phyloP scores from a whole-genome alignment of 306 rosid genomes.

The Comarum palustre region DNA sequence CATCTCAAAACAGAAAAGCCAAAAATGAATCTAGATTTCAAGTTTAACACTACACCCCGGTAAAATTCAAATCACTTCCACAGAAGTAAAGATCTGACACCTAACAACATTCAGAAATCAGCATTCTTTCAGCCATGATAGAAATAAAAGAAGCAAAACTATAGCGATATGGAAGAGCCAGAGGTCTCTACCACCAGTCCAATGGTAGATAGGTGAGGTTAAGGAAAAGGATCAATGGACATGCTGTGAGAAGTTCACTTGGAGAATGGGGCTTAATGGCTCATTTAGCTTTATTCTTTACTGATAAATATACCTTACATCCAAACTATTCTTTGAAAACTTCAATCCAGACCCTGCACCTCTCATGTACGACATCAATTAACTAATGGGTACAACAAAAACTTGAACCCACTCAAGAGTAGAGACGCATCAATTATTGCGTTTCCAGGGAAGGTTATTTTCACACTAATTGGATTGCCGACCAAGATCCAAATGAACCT shows the following conservation, averaged over 20 bases:
- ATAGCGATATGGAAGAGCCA: neutral
- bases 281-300: neutral
- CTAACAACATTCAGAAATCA: neutral
- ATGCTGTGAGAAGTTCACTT: neutral
- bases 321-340: neutral
- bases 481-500: constrained; percentile 11
- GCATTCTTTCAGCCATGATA: neutral
- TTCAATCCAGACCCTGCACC: neutral
- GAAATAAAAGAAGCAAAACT: neutral
- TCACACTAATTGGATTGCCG: constrained; percentile 1
- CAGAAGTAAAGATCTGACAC: neutral
- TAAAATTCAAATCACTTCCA: neutral
- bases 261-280: neutral
- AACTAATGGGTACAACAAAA: constrained; percentile 5
- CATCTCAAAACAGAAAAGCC: neutral
- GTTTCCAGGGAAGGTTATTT: constrained; percentile 3
- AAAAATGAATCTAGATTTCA: neutral
- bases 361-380: neutral
- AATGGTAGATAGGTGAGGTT: neutral
- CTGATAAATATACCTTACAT: neutral
- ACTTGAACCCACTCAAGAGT: constrained; percentile 3
- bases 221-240: neutral
- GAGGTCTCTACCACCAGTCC: neutral
- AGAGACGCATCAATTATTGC: constrained; percentile 3
- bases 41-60: neutral